A percentile compares a stretch with the other conserved stretches of the same genome.
These are phyloP conservation scores for Rhodotorula sp. DNA, from an alignment of 1,284 basidiomycete species.

Conservation along the genomic window DNA sequence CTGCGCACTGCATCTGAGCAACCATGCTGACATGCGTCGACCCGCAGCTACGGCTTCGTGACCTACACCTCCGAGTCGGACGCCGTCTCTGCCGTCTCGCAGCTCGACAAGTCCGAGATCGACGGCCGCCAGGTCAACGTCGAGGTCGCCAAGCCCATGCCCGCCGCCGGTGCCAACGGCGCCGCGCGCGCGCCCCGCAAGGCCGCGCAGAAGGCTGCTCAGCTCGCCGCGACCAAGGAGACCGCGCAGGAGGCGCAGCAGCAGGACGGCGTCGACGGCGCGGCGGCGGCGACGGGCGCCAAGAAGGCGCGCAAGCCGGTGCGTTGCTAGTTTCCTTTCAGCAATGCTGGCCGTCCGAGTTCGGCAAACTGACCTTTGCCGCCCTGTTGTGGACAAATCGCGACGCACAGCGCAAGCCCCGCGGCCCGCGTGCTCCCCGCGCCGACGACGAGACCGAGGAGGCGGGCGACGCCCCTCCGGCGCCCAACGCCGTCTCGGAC, in stretches of 20 bases:
- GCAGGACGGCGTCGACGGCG: slow-evolving; percentile 55
- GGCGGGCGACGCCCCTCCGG: slow-evolving; percentile 38
- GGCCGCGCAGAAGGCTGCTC: slow-evolving; percentile 35
- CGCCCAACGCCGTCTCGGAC: slow-evolving; percentile 21
- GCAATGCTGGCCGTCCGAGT: not conserved
- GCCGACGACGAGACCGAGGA: slow-evolving; percentile 41
- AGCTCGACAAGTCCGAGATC: slow-evolving; percentile 81
- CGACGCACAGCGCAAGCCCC: slow-evolving; percentile 24
- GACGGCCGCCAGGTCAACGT: slow-evolving; percentile 82
- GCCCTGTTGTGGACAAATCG: no score
- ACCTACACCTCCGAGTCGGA: slow-evolving; percentile 75
- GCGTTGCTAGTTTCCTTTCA: not conserved
- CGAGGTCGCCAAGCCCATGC: slow-evolving; percentile 83
- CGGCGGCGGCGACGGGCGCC: slow-evolving; percentile 56
- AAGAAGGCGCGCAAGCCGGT: slow-evolving; percentile 32
- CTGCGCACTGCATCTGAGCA: no score
- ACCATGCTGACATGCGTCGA: not conserved
- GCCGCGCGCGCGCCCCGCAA: slow-evolving; percentile 35
- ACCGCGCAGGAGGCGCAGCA: slow-evolving; percentile 27
- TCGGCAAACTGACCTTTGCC: not conserved
- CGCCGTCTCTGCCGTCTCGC: slow-evolving; percentile 79
- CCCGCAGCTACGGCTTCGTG: slow-evolving; percentile 72
- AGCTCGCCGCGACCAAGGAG: slow-evolving; percentile 16
- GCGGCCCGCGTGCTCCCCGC: slow-evolving; percentile 34
- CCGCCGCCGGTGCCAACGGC: slow-evolving; percentile 57